These are phyloP conservation scores for Colletotrichum plurivorum DNA, from an alignment of 2,329 filamentous ascomycete genomes.

Conservation along the genomic window DNA sequence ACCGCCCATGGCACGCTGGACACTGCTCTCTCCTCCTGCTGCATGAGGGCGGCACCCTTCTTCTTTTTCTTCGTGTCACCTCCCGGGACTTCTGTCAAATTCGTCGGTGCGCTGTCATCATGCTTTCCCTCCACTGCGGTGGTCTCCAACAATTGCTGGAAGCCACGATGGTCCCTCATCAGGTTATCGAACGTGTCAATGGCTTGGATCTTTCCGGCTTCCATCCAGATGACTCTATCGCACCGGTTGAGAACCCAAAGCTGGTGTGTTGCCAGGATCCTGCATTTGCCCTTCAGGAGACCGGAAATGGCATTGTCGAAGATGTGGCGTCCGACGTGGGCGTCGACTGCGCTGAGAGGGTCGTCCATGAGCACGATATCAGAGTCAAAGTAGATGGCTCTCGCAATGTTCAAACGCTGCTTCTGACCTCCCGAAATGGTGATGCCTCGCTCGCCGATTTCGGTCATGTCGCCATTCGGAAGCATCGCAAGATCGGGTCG, in stretches of 20 bases:
- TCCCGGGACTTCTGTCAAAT: constrained; percentile 56
- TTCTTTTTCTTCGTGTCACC: constrained; percentile 67
- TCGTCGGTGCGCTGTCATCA: constrained; percentile 61
- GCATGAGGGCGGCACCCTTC: constrained; percentile 78
- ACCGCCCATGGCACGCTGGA: constrained; percentile 85
- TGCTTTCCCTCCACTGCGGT: constrained; percentile 80
- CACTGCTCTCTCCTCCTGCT: constrained; percentile 77
- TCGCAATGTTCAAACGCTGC: constrained; percentile 93
- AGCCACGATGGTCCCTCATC: constrained; percentile 83
- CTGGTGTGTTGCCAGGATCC: constrained; percentile 94
- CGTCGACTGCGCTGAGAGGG: constrained; percentile 77
- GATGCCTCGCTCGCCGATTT: constrained; percentile 96
- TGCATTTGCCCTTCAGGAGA: constrained; percentile 88
- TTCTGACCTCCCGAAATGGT: constrained; percentile 97
- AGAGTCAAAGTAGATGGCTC: constrained; percentile 80
- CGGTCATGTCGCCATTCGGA: constrained; percentile 88
- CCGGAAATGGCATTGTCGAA: constrained; percentile 96
- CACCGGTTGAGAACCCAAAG: constrained; percentile 92
- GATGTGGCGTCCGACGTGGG: constrained; percentile 80
- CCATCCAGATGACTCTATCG: constrained; percentile 94
- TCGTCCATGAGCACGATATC: constrained; percentile 80
- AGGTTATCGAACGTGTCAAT: constrained; percentile 92
- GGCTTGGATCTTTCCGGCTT: constrained; percentile 85
- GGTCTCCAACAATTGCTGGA: constrained; percentile 87
- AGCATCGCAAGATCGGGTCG: constrained; percentile 91